Base-by-base conservation (phyloP, 192 early-diverging fungal species). In the Podila horticola region DNA sequence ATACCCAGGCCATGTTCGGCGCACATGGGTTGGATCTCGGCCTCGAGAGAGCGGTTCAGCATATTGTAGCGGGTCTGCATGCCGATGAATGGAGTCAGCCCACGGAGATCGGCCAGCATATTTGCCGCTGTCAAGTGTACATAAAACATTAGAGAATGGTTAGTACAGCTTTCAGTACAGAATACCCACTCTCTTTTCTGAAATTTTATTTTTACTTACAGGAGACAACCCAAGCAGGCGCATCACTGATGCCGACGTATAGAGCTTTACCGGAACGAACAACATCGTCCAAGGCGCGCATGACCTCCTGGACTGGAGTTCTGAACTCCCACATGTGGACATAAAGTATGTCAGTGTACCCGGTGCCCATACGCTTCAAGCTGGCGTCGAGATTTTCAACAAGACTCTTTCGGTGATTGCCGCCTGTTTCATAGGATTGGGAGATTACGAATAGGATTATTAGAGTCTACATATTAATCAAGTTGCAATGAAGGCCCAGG, bases 261-360 rank as follows among this genome's bases (percentile, higher is more conserved):
- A 86, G 63, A 2, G 86, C 90, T 71, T 93, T 92, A 17, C 93
- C 93, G 17, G 81, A 60, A 17, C 86, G 65, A 20, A 94, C 88
- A 63, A 92, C 69, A 64, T 94, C 92, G 61, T 94, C 67, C 11
- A 94, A 67, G 6, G 93, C 90, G 45, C 85, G 81, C 88, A 94
- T 90, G 15, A 91, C 91, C 67, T 94, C 93, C 64, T 91, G 86
- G 20, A 91, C 82, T 2, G 93, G 87, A 0, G 92, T 90, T 31
- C 82, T 48, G 60, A 73, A 87, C 48, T 87, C 86, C 72, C 71
- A 87, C 15, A 82, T 13, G 31, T 87, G 86, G 5, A 87, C 77
- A 58, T 87, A 87, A 2, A 87, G 65, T 29, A 87, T 57, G 64
- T 88, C 87, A 29, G 83, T 62, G 19, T 85, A 84, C 10, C 71